Base-by-base conservation (phyloP, 2,329 filamentous ascomycete species). In the Stachybotrys chartarum region DNA sequence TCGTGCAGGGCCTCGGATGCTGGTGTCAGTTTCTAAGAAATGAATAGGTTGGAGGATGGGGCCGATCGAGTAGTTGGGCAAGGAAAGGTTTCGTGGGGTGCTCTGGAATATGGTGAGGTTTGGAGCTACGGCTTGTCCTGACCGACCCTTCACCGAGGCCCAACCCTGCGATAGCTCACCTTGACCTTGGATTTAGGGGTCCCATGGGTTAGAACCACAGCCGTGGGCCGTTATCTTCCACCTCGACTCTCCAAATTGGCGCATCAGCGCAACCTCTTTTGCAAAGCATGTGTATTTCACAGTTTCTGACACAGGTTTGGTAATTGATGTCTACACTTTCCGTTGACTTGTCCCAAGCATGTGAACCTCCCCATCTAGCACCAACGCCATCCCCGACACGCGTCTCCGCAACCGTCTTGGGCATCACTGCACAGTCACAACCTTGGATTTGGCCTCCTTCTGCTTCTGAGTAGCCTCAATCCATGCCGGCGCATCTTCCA, bases 401-500 rank as follows among this genome's bases (percentile, higher is more conserved):
- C 24, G 24, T 4, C 24, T 24, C 4, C 24, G 24, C 24, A 24
- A 4, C 3, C 24, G 24, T 24, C 24, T 24, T 24, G 24, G 24
- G 14, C 14, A 42, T 66, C 57, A 81, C 63, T 82, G 78, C 39
- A 80, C 76, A 53, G 73, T 72, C 49, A 73, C 55, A 1, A 82
- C 68, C 70, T 78, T 80, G 17, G 71, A 77, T 61, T 73, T 75
- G 52, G 68, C 66, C 56, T 73, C 74, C 68, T 81, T 84, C 67
- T 81, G 79, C 64, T 70, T 71, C 39, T 77, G 51, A 58, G 78
- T 70, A 1, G 73, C 78, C 55, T 76, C 72, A 1, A 84, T 78
- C 83, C 83, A 86, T 6, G 60, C 68, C 2, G 72, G 71, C 2
- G 77, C 78, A 63, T 85, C 80, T 18, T 71, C 69, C 39, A 85